Conservation (phyloP, 1,284 basidiomycete species). For the Moniliophthora roreri region DNA sequence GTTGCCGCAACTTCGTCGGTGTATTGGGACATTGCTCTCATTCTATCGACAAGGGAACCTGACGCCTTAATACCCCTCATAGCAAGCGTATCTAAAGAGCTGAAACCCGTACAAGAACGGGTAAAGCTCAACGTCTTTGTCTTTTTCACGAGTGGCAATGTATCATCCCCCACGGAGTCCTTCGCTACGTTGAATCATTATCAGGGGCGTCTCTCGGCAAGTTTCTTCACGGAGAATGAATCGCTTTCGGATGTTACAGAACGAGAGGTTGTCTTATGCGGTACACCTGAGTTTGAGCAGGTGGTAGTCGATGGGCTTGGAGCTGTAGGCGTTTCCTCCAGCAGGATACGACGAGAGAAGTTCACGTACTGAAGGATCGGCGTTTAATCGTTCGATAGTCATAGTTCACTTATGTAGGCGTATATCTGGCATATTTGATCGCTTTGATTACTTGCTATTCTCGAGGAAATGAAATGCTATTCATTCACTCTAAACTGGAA, state of each 20-base stretch:
- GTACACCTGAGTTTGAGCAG: conserved; percentile 36
- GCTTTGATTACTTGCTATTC: too few relatives aligned
- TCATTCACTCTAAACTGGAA: conserved; percentile 9
- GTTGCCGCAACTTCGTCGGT: conserved; percentile 13
- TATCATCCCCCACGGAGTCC: neutral
- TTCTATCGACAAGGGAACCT: conserved; percentile 51
- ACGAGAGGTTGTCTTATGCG: conserved; percentile 36
- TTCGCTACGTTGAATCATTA: conserved; percentile 23
- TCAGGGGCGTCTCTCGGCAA: conserved; percentile 24
- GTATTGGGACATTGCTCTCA: conserved; percentile 39
- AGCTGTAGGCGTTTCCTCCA: conserved; percentile 26
- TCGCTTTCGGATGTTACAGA: conserved; percentile 15
- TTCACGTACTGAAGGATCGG: conserved; percentile 34
- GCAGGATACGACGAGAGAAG: conserved; percentile 32
- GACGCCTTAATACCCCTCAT: conserved; percentile 42
- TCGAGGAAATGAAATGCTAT: too few relatives aligned
- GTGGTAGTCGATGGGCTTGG: conserved; percentile 27
- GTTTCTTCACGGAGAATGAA: conserved; percentile 23
- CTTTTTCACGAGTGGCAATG: conserved; percentile 8
- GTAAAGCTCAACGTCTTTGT: conserved; percentile 3
- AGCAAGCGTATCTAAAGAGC: conserved; percentile 21
- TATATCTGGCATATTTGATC: too few relatives aligned
- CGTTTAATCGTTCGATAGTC: too few relatives aligned
- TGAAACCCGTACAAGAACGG: conserved; percentile 2
- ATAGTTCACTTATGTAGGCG: too few relatives aligned